phyloP scores from a whole-genome alignment of 805 yeast genomes.

The Lipomyces orientalis region DNA sequence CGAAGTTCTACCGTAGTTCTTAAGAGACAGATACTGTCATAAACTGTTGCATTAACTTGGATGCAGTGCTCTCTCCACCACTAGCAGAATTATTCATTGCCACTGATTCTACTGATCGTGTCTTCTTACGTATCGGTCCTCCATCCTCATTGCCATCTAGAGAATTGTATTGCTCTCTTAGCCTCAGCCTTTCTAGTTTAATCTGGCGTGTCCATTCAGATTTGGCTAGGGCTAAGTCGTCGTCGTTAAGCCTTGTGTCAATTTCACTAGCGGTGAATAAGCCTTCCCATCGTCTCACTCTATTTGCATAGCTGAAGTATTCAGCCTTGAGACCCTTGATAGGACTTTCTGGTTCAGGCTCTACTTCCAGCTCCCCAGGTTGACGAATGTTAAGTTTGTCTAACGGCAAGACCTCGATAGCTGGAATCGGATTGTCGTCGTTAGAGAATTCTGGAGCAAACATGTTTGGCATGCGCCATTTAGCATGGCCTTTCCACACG shows the following conservation, averaged over 20 bases:
- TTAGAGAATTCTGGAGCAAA: slow-evolving; percentile 1
- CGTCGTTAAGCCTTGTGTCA: slow-evolving; percentile 4
- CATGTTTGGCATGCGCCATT: slow-evolving; percentile 8
- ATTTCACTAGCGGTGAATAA: slow-evolving; percentile 9
- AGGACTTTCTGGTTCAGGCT: slow-evolving; percentile 5
- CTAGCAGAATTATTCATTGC: not conserved
- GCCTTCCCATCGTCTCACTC: not conserved
- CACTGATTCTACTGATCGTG: not conserved
- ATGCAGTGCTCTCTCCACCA: not conserved
- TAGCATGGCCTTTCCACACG: slow-evolving; percentile 14
- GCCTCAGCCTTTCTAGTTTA: not conserved
- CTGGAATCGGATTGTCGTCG: no score
- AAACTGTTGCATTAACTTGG: not conserved
- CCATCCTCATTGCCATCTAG: not conserved
- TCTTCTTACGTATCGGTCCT: not conserved
- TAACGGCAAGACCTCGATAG: slow-evolving; percentile 6
- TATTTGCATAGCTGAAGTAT: slow-evolving; percentile 8
- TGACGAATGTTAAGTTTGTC: slow-evolving; percentile 11
- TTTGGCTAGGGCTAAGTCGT: slow-evolving; percentile 1
- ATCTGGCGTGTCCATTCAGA: slow-evolving; percentile 1
- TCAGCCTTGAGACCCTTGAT: slow-evolving; percentile 5
- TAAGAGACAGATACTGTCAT: slow-evolving; percentile 1
- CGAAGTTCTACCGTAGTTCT: not conserved
- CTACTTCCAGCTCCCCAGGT: slow-evolving; percentile 1
- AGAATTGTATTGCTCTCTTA: not conserved